These are phyloP conservation scores for Dittrichia graveolens DNA, from an alignment of 129 eudicot genomes.

Conservation along the genomic window DNA sequence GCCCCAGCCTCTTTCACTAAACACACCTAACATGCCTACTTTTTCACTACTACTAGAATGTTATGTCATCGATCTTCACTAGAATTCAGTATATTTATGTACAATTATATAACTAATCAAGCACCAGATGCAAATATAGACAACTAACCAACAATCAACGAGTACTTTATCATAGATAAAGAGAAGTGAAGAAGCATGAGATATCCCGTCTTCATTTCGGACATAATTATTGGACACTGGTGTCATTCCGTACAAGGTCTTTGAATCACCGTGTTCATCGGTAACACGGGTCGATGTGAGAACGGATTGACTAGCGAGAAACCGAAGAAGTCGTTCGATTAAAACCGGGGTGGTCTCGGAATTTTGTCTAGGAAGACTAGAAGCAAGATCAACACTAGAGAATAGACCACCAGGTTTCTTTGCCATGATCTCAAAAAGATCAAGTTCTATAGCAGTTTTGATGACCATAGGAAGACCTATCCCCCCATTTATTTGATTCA, in stretches of 20 bases:
- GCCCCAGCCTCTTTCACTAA: no score
- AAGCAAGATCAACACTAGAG: conserved; percentile 43
- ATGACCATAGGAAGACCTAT: conserved; percentile 44
- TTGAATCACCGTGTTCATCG: conserved; percentile 21
- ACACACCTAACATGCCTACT: no score
- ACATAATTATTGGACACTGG: conserved; percentile 32
- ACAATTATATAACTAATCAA: no score
- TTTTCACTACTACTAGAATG: no score
- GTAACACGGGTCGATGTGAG: conserved; percentile 5
- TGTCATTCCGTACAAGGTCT: conserved; percentile 39
- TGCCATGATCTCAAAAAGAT: conserved; percentile 33
- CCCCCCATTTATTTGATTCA: conserved; percentile 20
- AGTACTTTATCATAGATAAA: conserved; percentile 36
- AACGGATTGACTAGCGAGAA: conserved; percentile 32
- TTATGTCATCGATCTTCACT: no score
- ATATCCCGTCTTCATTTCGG: conserved; percentile 39
- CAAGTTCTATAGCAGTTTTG: conserved; percentile 43
- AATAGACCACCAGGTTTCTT: conserved; percentile 28
- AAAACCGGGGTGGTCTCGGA: conserved; percentile 41
- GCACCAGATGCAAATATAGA: conserved; percentile 21
- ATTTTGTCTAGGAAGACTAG: conserved; percentile 33
- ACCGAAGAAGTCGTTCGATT: conserved; percentile 47
- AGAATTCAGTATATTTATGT: no score
- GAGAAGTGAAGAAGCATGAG: conserved; percentile 31
- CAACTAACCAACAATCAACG: conserved; percentile 41